These are phyloP conservation scores for Phaseolus coccineus DNA, from an alignment of 331 rosid species.

Conservation along the genomic window DNA sequence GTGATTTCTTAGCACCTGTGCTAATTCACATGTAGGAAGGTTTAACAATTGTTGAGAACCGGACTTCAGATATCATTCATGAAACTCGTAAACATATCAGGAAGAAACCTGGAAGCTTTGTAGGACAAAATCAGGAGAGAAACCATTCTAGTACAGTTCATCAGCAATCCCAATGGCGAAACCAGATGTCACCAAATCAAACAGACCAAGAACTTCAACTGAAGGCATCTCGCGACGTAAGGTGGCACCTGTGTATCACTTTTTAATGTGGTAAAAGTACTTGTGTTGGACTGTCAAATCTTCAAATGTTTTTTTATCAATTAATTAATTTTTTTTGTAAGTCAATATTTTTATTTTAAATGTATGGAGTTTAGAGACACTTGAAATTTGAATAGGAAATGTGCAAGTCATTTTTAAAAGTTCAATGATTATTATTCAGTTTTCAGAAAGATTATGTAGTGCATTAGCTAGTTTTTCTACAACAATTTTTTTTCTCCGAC, in stretches of 20 bases:
- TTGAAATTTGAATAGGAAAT: conserved; percentile 9
- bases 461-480: neutral
- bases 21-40: conserved; percentile 68
- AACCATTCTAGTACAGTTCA: conserved; percentile 52
- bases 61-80: conserved; percentile 86
- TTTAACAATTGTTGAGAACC: conserved; percentile 74
- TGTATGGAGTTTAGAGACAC: neutral
- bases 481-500: neutral
- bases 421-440: conserved; percentile 3
- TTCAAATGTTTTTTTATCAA: neutral
- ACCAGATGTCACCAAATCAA: conserved; percentile 58
- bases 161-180: conserved; percentile 57
- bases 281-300: neutral
- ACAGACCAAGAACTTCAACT: conserved; percentile 87
- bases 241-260: conserved; percentile 91
- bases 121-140: conserved; percentile 55
- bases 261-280: conserved; percentile 57
- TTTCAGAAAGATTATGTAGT: neutral
- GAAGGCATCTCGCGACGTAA: conserved; percentile 99
- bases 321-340: neutral
- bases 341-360: neutral
- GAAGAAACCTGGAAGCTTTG: conserved; percentile 67
- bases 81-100: conserved; percentile 94
- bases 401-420: neutral
- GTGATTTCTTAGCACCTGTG: conserved; percentile 34